Evolutionary conservation across 805 yeast species (phyloP), one percentile per base, ranked within the genome.

Genomic region (Cyberlindnera samutprakarnensis): DNA sequence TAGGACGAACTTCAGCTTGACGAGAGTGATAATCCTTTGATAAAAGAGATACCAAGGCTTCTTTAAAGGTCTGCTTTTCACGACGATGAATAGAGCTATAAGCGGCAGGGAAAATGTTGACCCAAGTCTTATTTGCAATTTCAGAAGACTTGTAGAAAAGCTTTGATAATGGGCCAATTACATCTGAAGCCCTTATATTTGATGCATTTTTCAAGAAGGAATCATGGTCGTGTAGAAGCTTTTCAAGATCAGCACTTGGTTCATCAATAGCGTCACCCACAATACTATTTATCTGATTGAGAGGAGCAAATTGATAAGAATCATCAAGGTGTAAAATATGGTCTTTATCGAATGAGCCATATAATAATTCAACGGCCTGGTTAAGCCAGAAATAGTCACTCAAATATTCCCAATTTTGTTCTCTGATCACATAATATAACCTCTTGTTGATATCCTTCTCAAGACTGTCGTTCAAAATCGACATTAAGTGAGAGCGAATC

Each of bases 371-470:
- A 14, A 85, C 64, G 0, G 95, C 97, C 54, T 90, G 97, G 53
- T 86, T 86, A 39, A 90, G 59, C 98, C 98, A 92, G 25, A 87
- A 83, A 47, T 82, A 83, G 43, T 92, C 98, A 1, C 94, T 88
- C 23, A 92, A 62, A 43, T 73, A 81, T 52, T 92, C 99, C 99
- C 99, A 92, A 49, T 86, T 90, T 54, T 92, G 99, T 47, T 92
- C 97, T 23, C 90, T 65, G n/a, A 94, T 71, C 7, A 90, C 79
- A 46, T 94, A 94, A 42, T 79, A 76, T 22, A 92, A 62, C 36
- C 98, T 68, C 53, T 84, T 86, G 44, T 73, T 72, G 16, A 87
- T 68, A 43, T 83, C 87, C 31, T 65, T 70, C 39, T 88, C 96
- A 39, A 92, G 61, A 42, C 94, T 82, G 27, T 70, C 70, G 53